Conservation (phyloP, 179 eudicot species). For the Amaranthus tricolor region DNA sequence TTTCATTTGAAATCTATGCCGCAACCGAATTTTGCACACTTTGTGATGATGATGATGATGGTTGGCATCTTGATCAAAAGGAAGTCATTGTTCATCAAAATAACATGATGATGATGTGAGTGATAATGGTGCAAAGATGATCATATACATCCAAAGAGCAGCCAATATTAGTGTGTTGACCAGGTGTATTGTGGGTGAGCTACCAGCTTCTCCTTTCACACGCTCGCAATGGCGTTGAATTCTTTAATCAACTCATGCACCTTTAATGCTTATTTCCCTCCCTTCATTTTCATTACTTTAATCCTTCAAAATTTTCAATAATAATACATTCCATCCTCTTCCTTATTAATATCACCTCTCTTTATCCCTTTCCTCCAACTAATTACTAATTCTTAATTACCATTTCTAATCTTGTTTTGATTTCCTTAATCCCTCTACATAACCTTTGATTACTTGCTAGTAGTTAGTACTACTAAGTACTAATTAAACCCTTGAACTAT, state of each 20-base stretch:
- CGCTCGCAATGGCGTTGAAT: constrained; percentile 95
- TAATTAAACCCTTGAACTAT: constrained; percentile 11
- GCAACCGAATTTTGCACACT: too few species aligned
- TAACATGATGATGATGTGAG: too few species aligned
- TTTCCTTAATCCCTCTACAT: neutral
- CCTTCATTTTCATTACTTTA: constrained; percentile 1
- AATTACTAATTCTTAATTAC: neutral
- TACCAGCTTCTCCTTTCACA: constrained; percentile 66
- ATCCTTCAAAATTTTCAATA: constrained; percentile 4
- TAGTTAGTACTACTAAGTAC: constrained; percentile 10
- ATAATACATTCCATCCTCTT: constrained; percentile 1
- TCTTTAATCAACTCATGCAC: constrained; percentile 84
- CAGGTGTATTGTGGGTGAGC: constrained; percentile 85
- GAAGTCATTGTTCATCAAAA: too few species aligned
- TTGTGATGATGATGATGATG: too few species aligned
- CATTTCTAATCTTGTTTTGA: neutral
- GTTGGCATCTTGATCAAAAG: too few species aligned
- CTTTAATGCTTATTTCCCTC: constrained; percentile 39
- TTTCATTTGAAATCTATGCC: too few species aligned
- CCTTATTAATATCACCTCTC: constrained; percentile 11
- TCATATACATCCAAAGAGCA: too few species aligned
- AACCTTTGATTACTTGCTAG: constrained; percentile 4
- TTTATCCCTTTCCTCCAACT: constrained; percentile 8
- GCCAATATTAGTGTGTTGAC: constrained; percentile 39
- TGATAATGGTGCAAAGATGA: too few species aligned